Evolutionary conservation across 176 grass and related monocot species (phyloP), one percentile per base, ranked within the genome.

Genomic region (Canna indica): DNA sequence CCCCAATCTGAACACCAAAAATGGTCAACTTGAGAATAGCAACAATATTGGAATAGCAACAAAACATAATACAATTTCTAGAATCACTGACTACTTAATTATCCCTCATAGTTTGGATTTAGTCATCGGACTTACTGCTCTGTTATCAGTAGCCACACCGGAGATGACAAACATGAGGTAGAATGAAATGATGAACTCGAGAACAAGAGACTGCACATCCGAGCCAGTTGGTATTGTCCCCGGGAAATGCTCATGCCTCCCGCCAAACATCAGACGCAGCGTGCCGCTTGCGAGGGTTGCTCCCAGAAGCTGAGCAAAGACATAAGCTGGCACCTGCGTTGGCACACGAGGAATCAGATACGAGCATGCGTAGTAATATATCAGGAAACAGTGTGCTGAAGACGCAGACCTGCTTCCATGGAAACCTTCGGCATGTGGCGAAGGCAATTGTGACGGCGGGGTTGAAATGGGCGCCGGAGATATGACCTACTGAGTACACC

Each of bases 151-250:
- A 38, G 84, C 83, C 11, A 94, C 90, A 60, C 90, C 85, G 31
- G 90, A 94, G 78, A 94, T 90, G 63, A 94, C 86, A 80, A 94
- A 94, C 89, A 91, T 91, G 65, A 91, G 85, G 89, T 88, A 91
- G 71, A 91, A 91, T 17, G 89, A 81, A 80, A 68, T 87, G 59
- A 94, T 94, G 83, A 90, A 86, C 83, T 94, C 86, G 0, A 90
- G 79, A 1, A 94, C 83, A 13, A 94, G 80, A 9, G 86, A 90
- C 69, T 90, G 90, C 1, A 80, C 83, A 7, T 94, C 86, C 20
- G 90, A 94, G 0, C 90, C 90, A 0, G 73, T 13, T 1, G 90
- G 90, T 0, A 86, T 74, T 3, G 90, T 94, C 0, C 86, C 90
- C 0, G 83, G 73, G 76, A 90, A 94, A 70, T 84, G 81, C 62